Evolutionary conservation across 176 grass and related monocot species (phyloP).

Genomic region (Rhipidocladum racemiflorum): DNA sequence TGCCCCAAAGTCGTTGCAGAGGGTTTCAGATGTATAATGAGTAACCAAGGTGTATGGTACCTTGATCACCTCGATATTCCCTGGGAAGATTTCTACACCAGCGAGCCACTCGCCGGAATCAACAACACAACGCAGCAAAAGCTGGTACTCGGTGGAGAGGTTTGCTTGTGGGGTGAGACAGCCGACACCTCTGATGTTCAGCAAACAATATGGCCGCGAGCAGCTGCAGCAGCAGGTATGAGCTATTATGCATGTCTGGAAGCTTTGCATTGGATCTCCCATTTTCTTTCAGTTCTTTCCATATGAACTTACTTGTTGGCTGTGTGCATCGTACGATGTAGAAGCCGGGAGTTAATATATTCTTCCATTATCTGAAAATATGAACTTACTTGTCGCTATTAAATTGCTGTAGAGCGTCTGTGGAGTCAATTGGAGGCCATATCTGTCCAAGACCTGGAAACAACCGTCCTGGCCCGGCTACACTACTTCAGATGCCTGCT

Average conservation of each 20-base stretch:
- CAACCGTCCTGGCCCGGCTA: constrained; percentile 56
- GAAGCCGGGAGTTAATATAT: no score
- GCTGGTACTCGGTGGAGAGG: constrained; percentile 83
- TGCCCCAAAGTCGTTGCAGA: constrained; percentile 82
- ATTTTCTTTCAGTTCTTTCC: not conserved
- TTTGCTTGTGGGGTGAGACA: constrained; percentile 95
- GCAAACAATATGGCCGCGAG: constrained; percentile 95
- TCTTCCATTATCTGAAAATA: no score
- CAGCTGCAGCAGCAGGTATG: constrained; percentile 83
- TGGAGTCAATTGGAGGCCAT: constrained; percentile 82
- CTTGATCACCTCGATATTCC: constrained; percentile 93
- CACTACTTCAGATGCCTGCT: constrained; percentile 85
- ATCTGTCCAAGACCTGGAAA: constrained; percentile 56
- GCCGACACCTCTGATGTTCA: constrained; percentile 79
- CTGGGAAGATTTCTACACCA: constrained; percentile 81
- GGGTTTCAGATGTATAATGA: constrained; percentile 95
- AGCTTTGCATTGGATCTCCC: not conserved
- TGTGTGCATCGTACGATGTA: no score
- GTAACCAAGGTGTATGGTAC: constrained; percentile 96
- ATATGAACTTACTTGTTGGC: not conserved
- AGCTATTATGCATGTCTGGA: not conserved
- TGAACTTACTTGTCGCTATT: not conserved
- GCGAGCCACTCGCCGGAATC: constrained; percentile 77
- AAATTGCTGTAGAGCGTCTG: constrained; percentile 57
- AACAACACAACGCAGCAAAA: constrained; percentile 54